Evolutionary conservation across 345 rosid genomes (phyloP).

Genomic region (Pistacia vera): DNA sequence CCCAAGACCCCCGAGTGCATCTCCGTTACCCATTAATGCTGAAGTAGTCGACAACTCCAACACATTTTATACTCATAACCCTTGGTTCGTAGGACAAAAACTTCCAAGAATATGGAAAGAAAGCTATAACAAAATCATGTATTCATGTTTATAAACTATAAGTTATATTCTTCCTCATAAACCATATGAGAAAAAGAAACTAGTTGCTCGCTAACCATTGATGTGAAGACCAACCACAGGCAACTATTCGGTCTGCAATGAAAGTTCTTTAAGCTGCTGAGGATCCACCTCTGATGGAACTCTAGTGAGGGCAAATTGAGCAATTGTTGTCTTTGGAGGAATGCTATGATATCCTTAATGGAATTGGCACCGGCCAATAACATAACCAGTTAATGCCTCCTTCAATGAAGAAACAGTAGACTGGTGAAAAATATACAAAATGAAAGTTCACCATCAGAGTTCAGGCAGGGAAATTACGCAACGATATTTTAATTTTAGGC

Average conservation of each 20-base stretch:
- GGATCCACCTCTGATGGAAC: constrained; percentile 95
- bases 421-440: not conserved
- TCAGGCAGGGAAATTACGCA: not conserved
- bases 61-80: too few relatives aligned
- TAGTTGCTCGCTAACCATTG: too few relatives aligned
- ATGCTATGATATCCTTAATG: constrained; percentile 93
- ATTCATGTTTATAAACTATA: too few relatives aligned
- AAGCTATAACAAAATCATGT: too few relatives aligned
- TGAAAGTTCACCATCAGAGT: not conserved
- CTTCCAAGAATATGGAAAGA: too few relatives aligned
- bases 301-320: constrained; percentile 87
- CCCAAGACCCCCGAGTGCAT: too few relatives aligned
- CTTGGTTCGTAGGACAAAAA: too few relatives aligned
- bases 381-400: constrained; percentile 96
- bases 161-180: too few relatives aligned
- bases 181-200: too few relatives aligned
- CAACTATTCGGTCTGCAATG: constrained; percentile 39
- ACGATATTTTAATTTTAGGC: too few relatives aligned
- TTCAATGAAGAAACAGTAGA: constrained; percentile 21
- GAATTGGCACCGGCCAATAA: constrained; percentile 74
- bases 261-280: constrained; percentile 77
- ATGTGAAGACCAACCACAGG: not conserved
- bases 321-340: constrained; percentile 88
- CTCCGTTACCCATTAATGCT: too few relatives aligned
- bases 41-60: too few relatives aligned